Evolutionary conservation across 192 early-diverging fungal species (phyloP).

Genomic region (Gonapodya sp.): DNA sequence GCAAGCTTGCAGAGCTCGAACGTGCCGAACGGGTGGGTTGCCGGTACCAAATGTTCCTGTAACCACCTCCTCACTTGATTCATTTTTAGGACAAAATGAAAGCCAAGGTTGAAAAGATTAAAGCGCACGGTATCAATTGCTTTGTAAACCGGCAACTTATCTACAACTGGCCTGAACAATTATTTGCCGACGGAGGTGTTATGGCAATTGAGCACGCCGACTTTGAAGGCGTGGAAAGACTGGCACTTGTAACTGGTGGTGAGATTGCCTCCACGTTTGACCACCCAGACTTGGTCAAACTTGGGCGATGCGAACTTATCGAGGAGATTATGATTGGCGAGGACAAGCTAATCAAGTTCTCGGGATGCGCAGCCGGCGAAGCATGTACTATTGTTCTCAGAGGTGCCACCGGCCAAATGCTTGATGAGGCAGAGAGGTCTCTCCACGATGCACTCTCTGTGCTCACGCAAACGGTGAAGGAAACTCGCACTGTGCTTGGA

Average conservation of each 20-base stretch:
- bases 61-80: background rate
- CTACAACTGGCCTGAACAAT: constrained; percentile 99
- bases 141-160: constrained; percentile 99
- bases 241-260: constrained; percentile 95
- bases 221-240: constrained; percentile 94
- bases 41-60: background rate
- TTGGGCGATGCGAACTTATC: constrained; percentile 91
- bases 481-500: constrained; percentile 86
- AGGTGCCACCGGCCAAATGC: constrained; percentile 85
- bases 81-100: constrained; percentile 83
- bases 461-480: constrained; percentile 85
- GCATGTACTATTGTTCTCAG: constrained; percentile 98
- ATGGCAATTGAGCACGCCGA: constrained; percentile 98
- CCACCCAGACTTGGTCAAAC: constrained; percentile 88
- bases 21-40: constrained; percentile 71
- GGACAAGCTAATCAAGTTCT: constrained; percentile 95
- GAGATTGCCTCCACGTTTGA: constrained; percentile 99
- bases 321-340: constrained; percentile 99
- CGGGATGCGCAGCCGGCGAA: constrained; percentile 86
- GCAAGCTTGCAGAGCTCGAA: constrained; percentile 96
- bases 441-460: constrained; percentile 96
- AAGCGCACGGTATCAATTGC: constrained; percentile 93
- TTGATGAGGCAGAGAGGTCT: constrained; percentile 95
- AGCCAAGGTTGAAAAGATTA: constrained; percentile 97
- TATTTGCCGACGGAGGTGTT: constrained; percentile 95